Conservation (phyloP, 345 rosid genomes). For the Citrus australasica region DNA sequence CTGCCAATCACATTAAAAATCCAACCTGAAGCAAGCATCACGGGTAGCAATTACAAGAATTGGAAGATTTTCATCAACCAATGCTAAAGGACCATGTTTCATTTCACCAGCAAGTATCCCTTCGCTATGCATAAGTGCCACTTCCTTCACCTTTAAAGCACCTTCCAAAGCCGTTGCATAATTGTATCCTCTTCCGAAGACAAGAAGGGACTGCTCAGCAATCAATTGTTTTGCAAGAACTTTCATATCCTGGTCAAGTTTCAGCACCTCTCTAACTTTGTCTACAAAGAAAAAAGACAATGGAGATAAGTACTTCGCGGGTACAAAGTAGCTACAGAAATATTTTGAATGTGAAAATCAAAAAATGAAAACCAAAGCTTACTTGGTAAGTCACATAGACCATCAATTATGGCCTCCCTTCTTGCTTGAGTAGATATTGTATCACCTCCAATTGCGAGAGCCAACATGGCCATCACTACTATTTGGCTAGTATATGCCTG, state of each 20-base stretch:
- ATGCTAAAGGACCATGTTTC: slow-evolving; percentile 98
- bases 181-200: slow-evolving; percentile 93
- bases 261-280: slow-evolving; percentile 79
- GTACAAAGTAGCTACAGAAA: background rate
- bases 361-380: slow-evolving; percentile 22
- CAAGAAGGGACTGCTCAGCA: slow-evolving; percentile 85
- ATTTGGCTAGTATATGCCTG: slow-evolving; percentile 99
- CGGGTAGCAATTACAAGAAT: slow-evolving; percentile 86
- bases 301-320: background rate
- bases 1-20: background rate
- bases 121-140: slow-evolving; percentile 95
- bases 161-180: slow-evolving; percentile 93
- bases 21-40: slow-evolving; percentile 81
- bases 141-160: slow-evolving; percentile 93
- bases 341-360: background rate
- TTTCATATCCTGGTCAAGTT: slow-evolving; percentile 79
- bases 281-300: slow-evolving; percentile 37
- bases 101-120: slow-evolving; percentile 98
- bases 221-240: slow-evolving; percentile 73
- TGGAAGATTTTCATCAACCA: slow-evolving; percentile 88
- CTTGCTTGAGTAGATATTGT: slow-evolving; percentile 70
- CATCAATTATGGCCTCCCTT: slow-evolving; percentile 88
- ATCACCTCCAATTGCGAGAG: slow-evolving; percentile 87
- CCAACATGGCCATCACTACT: slow-evolving; percentile 95
- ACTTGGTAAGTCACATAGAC: slow-evolving; percentile 90